A percentile compares a stretch with the other conserved stretches of the same genome.
phyloP scores from a whole-genome alignment of 2,329 filamentous ascomycete genomes.

The Immersiporthe knoxdaviesiana region DNA sequence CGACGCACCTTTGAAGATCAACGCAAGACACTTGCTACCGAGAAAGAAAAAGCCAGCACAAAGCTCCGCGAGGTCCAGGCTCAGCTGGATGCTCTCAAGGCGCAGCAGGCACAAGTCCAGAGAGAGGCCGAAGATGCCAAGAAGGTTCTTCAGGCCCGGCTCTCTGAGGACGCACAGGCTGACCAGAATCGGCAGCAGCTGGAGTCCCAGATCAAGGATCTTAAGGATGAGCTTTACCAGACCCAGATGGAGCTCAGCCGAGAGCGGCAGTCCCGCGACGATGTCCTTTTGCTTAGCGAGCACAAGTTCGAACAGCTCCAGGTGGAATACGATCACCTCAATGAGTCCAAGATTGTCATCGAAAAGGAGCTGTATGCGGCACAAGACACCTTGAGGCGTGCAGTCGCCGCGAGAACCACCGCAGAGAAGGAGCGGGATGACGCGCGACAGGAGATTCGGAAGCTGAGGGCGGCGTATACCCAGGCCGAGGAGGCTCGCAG shows the following conservation, averaged over 20 bases:
- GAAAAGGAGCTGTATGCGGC: constrained; percentile 98
- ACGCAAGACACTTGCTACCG: constrained; percentile 68
- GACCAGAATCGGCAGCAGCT: constrained; percentile 80
- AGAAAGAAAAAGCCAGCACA: constrained; percentile 77
- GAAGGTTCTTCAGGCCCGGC: constrained; percentile 80
- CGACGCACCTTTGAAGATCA: constrained; percentile 79
- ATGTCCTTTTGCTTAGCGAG: constrained; percentile 87
- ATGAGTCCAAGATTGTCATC: constrained; percentile 94
- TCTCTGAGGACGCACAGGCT: constrained; percentile 87
- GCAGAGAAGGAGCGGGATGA: constrained; percentile 90
- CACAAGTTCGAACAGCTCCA: constrained; percentile 83
- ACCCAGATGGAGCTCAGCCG: constrained; percentile 87
- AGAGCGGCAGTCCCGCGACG: constrained; percentile 90
- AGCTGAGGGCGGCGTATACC: constrained; percentile 79
- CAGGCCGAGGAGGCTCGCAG: constrained; percentile 84
- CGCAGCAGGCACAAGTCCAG: constrained; percentile 81
- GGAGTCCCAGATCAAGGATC: constrained; percentile 82
- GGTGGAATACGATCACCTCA: constrained; percentile 82
- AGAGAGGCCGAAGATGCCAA: constrained; percentile 90
- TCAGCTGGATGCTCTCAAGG: constrained; percentile 83
- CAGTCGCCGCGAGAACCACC: constrained; percentile 76
- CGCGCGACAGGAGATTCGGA: constrained; percentile 82
- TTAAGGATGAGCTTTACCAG: constrained; percentile 84
- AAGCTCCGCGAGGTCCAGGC: constrained; percentile 84
- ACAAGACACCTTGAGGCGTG: constrained; percentile 85